Percentiles rank a stretch among this genome's conserved stretches.
phyloP scores from a whole-genome alignment of 2,329 filamentous ascomycete species.

The Elsinoe batatas region DNA sequence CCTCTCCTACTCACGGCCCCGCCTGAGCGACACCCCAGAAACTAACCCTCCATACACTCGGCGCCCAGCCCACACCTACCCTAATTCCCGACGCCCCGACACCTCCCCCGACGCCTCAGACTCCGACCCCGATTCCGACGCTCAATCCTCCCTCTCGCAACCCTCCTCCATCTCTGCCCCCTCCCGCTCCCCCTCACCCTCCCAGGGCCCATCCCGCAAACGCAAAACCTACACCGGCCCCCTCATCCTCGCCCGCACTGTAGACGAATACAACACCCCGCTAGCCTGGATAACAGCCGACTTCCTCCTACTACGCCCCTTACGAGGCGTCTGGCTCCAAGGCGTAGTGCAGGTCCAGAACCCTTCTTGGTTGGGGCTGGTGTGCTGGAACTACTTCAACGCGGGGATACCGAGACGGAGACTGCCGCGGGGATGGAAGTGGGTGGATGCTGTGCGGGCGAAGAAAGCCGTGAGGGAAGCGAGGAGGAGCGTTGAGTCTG shows the following conservation, averaged over 20 bases:
- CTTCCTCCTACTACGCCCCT: slow-evolving; percentile 72
- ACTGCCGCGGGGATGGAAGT: slow-evolving; percentile 70
- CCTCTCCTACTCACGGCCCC: slow-evolving; percentile 60
- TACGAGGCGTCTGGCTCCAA: slow-evolving; percentile 62
- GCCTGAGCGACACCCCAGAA: slow-evolving; percentile 51
- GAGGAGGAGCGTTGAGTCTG: slow-evolving; percentile 12
- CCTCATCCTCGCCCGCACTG: slow-evolving; percentile 35
- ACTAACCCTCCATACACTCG: slow-evolving; percentile 32
- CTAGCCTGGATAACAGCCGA: slow-evolving; percentile 86
- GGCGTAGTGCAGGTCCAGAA: slow-evolving; percentile 79
- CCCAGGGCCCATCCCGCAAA: slow-evolving; percentile 13
- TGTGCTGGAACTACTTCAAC: slow-evolving; percentile 88
- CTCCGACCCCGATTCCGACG: slow-evolving; percentile 5
- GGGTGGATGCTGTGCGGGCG: slow-evolving; percentile 45
- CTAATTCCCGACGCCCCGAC: neutral
- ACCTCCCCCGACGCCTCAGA: slow-evolving; percentile 2
- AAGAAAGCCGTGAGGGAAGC: slow-evolving; percentile 30
- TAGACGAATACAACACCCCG: slow-evolving; percentile 76
- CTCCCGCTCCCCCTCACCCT: neutral
- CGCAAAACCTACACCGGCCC: slow-evolving; percentile 23
- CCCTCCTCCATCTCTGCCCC: neutral
- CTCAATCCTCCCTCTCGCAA: neutral
- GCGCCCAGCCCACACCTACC: slow-evolving; percentile 26
- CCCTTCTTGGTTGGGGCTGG: slow-evolving; percentile 77
- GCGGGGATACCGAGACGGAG: slow-evolving; percentile 70